Conservation (phyloP, 108 stramenopile species). For the Cyclotella kingstonii region DNA sequence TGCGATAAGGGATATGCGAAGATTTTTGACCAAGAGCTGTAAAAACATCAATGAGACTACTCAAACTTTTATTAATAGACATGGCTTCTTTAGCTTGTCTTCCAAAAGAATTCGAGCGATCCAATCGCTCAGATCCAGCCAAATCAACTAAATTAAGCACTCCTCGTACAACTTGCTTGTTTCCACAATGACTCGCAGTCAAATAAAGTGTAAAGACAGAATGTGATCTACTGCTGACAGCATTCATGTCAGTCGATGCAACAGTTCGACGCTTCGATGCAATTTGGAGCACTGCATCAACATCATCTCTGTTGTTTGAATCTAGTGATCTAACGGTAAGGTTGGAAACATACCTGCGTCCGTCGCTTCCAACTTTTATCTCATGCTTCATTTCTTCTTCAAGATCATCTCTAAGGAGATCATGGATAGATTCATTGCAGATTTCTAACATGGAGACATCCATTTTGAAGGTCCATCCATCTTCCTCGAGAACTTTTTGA, state of each 20-base stretch:
- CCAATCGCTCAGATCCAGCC: slow-evolving; percentile 75
- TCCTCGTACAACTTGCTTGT: slow-evolving; percentile 44
- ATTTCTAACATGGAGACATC: slow-evolving; percentile 63
- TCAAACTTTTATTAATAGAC: slow-evolving; percentile 75
- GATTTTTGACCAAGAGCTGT: slow-evolving; percentile 18
- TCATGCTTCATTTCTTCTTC: slow-evolving; percentile 38
- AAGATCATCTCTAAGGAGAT: slow-evolving; percentile 54
- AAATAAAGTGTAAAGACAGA: slow-evolving; percentile 75
- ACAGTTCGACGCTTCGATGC: slow-evolving; percentile 62
- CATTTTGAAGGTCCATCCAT: slow-evolving; percentile 48
- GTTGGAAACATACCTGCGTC: slow-evolving; percentile 45
- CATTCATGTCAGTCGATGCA: slow-evolving; percentile 71
- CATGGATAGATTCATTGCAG: slow-evolving; percentile 70
- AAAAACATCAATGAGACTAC: slow-evolving; percentile 77
- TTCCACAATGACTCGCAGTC: slow-evolving; percentile 41
- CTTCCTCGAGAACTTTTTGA: slow-evolving; percentile 14
- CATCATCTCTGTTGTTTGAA: slow-evolving; percentile 14
- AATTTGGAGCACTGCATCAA: slow-evolving; percentile 38
- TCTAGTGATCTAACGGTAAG: slow-evolving; percentile 29
- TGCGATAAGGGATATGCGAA: slow-evolving; percentile 65
- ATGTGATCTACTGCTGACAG: slow-evolving; percentile 65
- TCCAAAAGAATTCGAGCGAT: slow-evolving; percentile 49
- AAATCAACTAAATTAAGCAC: slow-evolving; percentile 73
- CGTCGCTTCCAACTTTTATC: slow-evolving; percentile 77
- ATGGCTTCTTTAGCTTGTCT: slow-evolving; percentile 57